Conservation (phyloP, 2,329 filamentous ascomycete genomes). For the Ustulina deusta region DNA sequence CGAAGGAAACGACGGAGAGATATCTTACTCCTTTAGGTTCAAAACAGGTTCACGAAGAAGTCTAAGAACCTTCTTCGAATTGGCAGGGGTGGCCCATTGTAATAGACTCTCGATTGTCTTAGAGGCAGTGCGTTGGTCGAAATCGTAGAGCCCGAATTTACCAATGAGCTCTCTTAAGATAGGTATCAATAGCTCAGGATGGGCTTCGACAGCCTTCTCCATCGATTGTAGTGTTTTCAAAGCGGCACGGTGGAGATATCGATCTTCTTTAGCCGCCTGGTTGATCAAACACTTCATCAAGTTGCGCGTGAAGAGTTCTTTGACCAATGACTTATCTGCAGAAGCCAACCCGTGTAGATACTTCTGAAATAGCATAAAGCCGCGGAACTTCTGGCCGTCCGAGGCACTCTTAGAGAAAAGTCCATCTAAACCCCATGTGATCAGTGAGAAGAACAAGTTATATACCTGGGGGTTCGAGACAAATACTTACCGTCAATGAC, state of each 20-base stretch:
- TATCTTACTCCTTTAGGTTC: slow-evolving; percentile 52
- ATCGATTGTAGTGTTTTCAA: slow-evolving; percentile 79
- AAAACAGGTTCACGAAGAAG: slow-evolving; percentile 61
- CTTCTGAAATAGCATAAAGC: slow-evolving; percentile 87
- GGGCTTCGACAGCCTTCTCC: slow-evolving; percentile 71
- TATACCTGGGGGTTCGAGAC: background rate
- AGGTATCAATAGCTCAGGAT: slow-evolving; percentile 69
- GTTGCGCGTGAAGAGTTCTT: slow-evolving; percentile 82
- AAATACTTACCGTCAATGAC: slow-evolving; percentile 82
- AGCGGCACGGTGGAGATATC: slow-evolving; percentile 84
- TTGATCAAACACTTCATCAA: slow-evolving; percentile 85
- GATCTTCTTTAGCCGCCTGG: slow-evolving; percentile 80
- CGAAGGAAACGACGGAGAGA: background rate
- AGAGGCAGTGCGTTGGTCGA: slow-evolving; percentile 87
- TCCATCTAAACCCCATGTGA: slow-evolving; percentile 66
- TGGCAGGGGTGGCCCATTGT: slow-evolving; percentile 66
- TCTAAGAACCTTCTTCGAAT: slow-evolving; percentile 65
- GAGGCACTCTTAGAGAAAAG: slow-evolving; percentile 86
- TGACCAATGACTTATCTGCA: slow-evolving; percentile 62
- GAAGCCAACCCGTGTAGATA: slow-evolving; percentile 68
- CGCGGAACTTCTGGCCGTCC: slow-evolving; percentile 90
- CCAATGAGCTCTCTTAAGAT: slow-evolving; percentile 77
- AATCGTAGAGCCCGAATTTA: slow-evolving; percentile 77
- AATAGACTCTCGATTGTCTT: slow-evolving; percentile 85
- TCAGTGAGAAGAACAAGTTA: slow-evolving; percentile 22